phyloP scores from a whole-genome alignment of 805 yeast species.

The Candida ponderosae region DNA sequence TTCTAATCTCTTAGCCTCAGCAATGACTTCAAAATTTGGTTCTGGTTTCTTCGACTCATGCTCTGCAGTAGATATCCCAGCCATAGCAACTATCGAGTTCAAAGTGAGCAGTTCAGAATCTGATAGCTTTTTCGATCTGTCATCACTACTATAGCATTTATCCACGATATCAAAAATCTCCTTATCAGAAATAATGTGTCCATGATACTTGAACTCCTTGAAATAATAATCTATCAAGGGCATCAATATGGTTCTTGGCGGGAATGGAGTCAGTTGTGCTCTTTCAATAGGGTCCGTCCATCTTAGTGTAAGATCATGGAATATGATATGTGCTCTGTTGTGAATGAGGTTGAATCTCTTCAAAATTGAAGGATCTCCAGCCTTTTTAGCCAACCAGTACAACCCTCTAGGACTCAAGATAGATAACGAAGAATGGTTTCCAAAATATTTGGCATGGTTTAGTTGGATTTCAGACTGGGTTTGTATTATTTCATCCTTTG shows the following conservation, averaged over 20 bases:
- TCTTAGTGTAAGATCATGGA: slow-evolving; percentile 12
- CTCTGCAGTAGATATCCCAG: slow-evolving; percentile 6
- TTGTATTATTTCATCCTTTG: too few species aligned
- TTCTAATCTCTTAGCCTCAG: slow-evolving; percentile 20
- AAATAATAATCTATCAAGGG: slow-evolving; percentile 11
- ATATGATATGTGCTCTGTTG: slow-evolving; percentile 10
- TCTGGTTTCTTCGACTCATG: not conserved
- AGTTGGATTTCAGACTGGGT: slow-evolving; percentile 1
- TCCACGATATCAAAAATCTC: slow-evolving; percentile 14
- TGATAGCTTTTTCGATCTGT: slow-evolving; percentile 5
- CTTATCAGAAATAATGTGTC: slow-evolving; percentile 6
- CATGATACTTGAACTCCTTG: slow-evolving; percentile 4
- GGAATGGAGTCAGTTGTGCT: slow-evolving; percentile 21
- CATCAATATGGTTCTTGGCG: slow-evolving; percentile 17
- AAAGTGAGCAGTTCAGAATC: slow-evolving; percentile 26
- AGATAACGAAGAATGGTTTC: slow-evolving; percentile 23
- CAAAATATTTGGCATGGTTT: slow-evolving; percentile 12
- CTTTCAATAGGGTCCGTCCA: slow-evolving; percentile 29
- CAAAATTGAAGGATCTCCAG: slow-evolving; percentile 11
- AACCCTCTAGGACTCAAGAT: slow-evolving; percentile 34
- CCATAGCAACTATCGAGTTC: slow-evolving; percentile 21
- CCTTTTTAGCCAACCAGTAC: slow-evolving; percentile 25
- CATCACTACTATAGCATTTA: slow-evolving; percentile 8
- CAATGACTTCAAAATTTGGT: slow-evolving; percentile 5
- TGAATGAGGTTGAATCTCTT: slow-evolving; percentile 19